Evolutionary conservation across 176 grass and related monocot species (phyloP), one percentile per base, ranked within the genome.

Genomic region (Hordeum marinum): DNA sequence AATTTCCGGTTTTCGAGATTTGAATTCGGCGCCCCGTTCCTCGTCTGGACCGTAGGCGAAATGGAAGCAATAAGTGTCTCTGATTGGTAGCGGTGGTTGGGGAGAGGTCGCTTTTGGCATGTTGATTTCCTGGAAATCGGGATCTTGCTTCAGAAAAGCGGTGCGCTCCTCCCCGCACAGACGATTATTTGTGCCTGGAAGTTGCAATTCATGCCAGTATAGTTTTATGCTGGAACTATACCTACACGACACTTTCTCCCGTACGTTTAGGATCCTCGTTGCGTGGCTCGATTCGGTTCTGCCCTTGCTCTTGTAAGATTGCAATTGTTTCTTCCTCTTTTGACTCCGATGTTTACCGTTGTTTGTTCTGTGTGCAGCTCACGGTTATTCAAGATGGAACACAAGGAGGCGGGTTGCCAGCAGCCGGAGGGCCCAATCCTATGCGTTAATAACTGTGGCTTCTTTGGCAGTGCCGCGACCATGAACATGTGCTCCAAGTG

Each of bases 401-500:
- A 95, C 70, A 93, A 98, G 81, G 94, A 99, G 85, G 69, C 97
- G 12, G 97, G 94, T 57, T 99, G 97, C 90, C 90, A 96, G 71
- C 87, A 94, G 80, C 90, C 86, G 4, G 94, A 99, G 82, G 94
- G 92, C 1, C 97, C 97, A 9, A 99, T 99, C 65, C 93, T 96
- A 5, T 99, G 97, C 83, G 84, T 99, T 81, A 99, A 99, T 61
- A 99, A 99, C 71, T 99, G 97, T 0, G 94, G 97, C 35, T 99
- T 99, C 88, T 99, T 99, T 29, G 97, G 97, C 36, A 96, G 94
- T 0, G 88, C 92, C 0, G 88, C 97, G 1, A 99, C 94, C 0
- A 94, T 94, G 90, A 96, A 99, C 82, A 99, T 99, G 97, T 99
- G 97, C 75, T 99, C 97, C 75, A 99, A 99, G 90, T 99, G 97